These are phyloP conservation scores for Hypoxylon sp. DNA, from an alignment of 2,329 filamentous ascomycete genomes.

Conservation along the genomic window DNA sequence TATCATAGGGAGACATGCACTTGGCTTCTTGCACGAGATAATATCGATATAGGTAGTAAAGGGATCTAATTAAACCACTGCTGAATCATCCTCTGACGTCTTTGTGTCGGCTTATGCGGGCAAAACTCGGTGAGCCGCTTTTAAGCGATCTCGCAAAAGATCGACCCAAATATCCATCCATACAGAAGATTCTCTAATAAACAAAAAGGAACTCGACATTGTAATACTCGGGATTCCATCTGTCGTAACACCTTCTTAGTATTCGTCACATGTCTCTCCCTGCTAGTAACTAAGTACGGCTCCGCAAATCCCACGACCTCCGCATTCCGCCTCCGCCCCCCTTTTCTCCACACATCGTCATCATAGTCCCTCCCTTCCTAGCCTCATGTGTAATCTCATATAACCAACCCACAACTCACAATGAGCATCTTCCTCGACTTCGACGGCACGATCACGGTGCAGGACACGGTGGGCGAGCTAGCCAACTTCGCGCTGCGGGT, in stretches of 20 bases:
- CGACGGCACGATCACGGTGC: slow-evolving; percentile 70
- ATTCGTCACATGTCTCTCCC: background rate
- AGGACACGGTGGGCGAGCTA: slow-evolving; percentile 68
- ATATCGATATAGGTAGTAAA: background rate
- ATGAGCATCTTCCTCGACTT: slow-evolving; percentile 71
- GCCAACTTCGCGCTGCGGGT: slow-evolving; percentile 60
- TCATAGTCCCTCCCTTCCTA: background rate
- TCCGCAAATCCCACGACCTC: slow-evolving; percentile 25
- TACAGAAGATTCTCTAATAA: background rate
- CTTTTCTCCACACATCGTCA: slow-evolving; percentile 9
- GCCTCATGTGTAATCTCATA: background rate
- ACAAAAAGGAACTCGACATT: background rate
- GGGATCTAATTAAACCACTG: background rate
- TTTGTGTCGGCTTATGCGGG: background rate
- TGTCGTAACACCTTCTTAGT: slow-evolving; percentile 8
- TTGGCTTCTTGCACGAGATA: background rate
- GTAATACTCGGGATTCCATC: background rate
- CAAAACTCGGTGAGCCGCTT: slow-evolving; percentile 1
- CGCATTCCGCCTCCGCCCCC: slow-evolving; percentile 11
- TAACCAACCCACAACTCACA: slow-evolving; percentile 4
- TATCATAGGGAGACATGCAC: background rate
- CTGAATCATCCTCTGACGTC: slow-evolving; percentile 13
- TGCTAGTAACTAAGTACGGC: background rate
- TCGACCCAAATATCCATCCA: background rate
- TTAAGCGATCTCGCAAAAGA: background rate